These are phyloP conservation scores for Tinospora cordifolia DNA, from an alignment of 164 flowering plant species.

Conservation along the genomic window DNA sequence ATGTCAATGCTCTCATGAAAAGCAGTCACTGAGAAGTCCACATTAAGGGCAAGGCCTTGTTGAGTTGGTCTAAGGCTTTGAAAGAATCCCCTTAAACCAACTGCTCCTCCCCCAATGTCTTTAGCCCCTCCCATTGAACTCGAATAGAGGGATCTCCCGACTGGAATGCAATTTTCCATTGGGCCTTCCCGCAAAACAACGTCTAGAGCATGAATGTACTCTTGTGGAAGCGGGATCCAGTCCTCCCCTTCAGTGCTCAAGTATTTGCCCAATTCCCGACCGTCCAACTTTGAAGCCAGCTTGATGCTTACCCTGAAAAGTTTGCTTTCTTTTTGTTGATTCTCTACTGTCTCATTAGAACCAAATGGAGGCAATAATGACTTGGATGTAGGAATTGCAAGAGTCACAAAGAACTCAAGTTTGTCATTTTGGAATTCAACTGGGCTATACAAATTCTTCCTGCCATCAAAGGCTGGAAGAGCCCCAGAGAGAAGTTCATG, in stretches of 20 bases:
- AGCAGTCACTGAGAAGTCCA: constrained; percentile 82
- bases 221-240: constrained; percentile 72
- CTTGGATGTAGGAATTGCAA: constrained; percentile 49
- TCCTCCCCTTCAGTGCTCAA: constrained; percentile 48
- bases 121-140: constrained; percentile 60
- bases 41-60: constrained; percentile 89
- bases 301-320: constrained; percentile 55
- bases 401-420: constrained; percentile 60
- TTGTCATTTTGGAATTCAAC: constrained; percentile 55
- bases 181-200: constrained; percentile 71
- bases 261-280: constrained; percentile 44
- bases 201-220: constrained; percentile 88
- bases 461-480: constrained; percentile 75
- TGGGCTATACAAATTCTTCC: constrained; percentile 71
- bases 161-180: constrained; percentile 53
- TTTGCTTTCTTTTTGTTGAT: constrained; percentile 31
- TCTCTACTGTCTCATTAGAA: constrained; percentile 16
- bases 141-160: constrained; percentile 77
- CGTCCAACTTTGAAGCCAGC: constrained; percentile 71
- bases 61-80: constrained; percentile 91
- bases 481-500: constrained; percentile 44
- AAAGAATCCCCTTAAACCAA: constrained; percentile 83
- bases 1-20: constrained; percentile 95
- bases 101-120: constrained; percentile 86
- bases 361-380: constrained; percentile 15